Evolutionary conservation across 2,329 filamentous ascomycete species (phyloP).

Genomic region (Paraphoma sp.): DNA sequence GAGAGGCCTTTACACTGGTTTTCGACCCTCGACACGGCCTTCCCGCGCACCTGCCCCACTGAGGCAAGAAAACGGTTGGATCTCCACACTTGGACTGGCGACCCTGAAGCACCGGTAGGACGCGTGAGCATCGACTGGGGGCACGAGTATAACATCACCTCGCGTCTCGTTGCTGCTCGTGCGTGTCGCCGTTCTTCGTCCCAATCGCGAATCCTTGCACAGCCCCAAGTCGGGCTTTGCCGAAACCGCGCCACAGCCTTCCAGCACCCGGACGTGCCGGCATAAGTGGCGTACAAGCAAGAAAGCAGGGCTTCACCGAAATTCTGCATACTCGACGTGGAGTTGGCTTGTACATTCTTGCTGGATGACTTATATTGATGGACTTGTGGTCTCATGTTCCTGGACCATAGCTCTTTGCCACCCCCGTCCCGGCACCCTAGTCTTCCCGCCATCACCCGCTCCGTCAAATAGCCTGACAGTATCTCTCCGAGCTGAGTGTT

Average conservation of each 20-base stretch:
- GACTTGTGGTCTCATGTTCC: slow-evolving; percentile 35
- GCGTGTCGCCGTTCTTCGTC: slow-evolving; percentile 33
- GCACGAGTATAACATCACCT: slow-evolving; percentile 36
- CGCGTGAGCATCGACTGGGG: slow-evolving; percentile 30
- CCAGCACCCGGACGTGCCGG: slow-evolving; percentile 36
- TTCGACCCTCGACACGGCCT: slow-evolving; percentile 30
- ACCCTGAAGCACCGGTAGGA: slow-evolving; percentile 33
- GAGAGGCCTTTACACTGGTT: slow-evolving; percentile 26
- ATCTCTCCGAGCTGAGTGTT: slow-evolving; percentile 41
- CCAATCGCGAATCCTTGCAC: slow-evolving; percentile 34
- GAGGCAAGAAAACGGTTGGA: slow-evolving; percentile 34
- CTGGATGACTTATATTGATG: slow-evolving; percentile 38
- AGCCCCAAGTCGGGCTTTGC: slow-evolving; percentile 40
- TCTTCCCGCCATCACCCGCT: slow-evolving; percentile 31
- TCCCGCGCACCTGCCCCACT: slow-evolving; percentile 38
- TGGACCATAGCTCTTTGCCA: slow-evolving; percentile 40
- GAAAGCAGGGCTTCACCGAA: slow-evolving; percentile 36
- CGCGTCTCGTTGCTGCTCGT: slow-evolving; percentile 28
- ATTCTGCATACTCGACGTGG: slow-evolving; percentile 33
- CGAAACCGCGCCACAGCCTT: slow-evolving; percentile 36
- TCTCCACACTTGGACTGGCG: slow-evolving; percentile 38
- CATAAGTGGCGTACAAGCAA: slow-evolving; percentile 23
- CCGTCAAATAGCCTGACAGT: slow-evolving; percentile 29
- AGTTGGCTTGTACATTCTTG: slow-evolving; percentile 34
- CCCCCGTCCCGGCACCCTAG: slow-evolving; percentile 36